Conservation (phyloP, 148 eudicot species). For the Vaccinium darrowii region DNA sequence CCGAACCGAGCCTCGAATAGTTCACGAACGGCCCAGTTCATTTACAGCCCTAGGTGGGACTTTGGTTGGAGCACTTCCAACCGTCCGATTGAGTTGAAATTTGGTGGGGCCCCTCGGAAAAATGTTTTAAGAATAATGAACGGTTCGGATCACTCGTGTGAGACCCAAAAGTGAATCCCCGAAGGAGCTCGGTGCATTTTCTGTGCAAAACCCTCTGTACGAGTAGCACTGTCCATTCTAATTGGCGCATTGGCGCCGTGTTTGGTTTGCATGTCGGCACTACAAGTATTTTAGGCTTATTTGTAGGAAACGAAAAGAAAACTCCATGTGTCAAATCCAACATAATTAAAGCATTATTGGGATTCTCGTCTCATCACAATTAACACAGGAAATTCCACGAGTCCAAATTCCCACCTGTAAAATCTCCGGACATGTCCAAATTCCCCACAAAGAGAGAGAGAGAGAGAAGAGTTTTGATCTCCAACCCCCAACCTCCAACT, state of each 20-base stretch:
- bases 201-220: no score
- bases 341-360: neutral
- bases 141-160: no score
- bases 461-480: neutral
- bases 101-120: no score
- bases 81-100: no score
- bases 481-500: neutral
- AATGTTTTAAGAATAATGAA: no score
- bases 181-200: no score
- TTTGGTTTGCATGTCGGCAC: neutral
- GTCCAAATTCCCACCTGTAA: neutral
- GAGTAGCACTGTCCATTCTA: no score
- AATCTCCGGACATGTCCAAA: neutral
- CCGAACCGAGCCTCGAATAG: no score
- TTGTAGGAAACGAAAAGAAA: neutral
- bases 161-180: no score
- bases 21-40: no score
- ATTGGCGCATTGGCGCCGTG: neutral
- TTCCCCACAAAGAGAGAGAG: neutral
- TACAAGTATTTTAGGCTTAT: neutral
- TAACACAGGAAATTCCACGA: neutral
- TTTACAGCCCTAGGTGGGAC: no score
- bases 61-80: no score
- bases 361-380: neutral
- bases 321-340: slow-evolving; percentile 3